Evolutionary conservation across 2,329 filamentous ascomycete species (phyloP), one percentile per base, ranked within the genome.

Genomic region (Arthrinium puccinioides): DNA sequence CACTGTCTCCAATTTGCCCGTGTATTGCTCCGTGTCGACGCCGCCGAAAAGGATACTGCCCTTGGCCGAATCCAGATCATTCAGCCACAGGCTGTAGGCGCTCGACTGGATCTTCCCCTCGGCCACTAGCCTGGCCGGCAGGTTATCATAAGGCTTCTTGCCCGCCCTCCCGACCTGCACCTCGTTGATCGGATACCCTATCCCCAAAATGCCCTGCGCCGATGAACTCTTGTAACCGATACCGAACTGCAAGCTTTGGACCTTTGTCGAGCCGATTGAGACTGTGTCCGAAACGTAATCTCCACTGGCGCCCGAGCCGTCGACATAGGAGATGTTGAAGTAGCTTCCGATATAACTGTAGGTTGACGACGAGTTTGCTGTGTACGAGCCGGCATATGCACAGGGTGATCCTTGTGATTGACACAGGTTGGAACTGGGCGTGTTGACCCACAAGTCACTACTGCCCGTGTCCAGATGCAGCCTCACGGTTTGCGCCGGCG

Each of bases 271-370:
- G 10, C 74, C 79, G 37, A 88, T 66, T 5, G 61, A 64, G 40
- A 94, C 63, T 0, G 71, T 82, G 53, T 96, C 89, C 5, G 74
- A 79, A 3, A 78, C 85, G 56, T 94, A 95, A 59, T 92, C 84
- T 23, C 89, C 88, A 2, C 64, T 57, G 1, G 87, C 84, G 5
- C 79, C 78, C 0, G 84, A 84, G 31, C 85, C 85, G 60, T 95
- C 88, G 27, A 84, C 82, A 48, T 95, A 95, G 2, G 80, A 79
- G 45, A 95, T 94, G 62, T 90, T 89, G 66, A 96, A 95, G 42
- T 79, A 70, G 52, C 75, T 79, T 44, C 79, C 80, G 38, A 94
- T 60, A 54, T 81, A 87, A 23, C 70, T 52, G 59, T 89, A 90
- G 3, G 87, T 85, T 2, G 84, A 87, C 0, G 87, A 94, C 1